A percentile compares a stretch with the other conserved stretches of the same genome.
phyloP scores from a whole-genome alignment of 306 rosid genomes.

The Pyrus bretschneideri region DNA sequence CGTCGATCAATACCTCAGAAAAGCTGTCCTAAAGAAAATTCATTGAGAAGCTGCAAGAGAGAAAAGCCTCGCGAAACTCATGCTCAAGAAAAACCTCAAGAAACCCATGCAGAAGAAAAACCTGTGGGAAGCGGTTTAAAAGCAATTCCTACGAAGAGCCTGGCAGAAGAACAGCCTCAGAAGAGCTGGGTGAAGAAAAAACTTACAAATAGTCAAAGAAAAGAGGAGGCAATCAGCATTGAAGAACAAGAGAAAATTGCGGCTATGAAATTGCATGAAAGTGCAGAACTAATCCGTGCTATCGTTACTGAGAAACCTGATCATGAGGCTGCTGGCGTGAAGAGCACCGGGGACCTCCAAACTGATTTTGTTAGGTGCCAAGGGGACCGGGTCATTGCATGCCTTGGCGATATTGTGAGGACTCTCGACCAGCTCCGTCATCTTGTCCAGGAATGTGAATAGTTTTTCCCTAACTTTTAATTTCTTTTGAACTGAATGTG shows the following conservation, averaged over 20 bases:
- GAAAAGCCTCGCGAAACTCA: conserved; percentile 1
- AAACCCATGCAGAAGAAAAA: conserved; percentile 1
- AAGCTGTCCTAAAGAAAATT: background rate
- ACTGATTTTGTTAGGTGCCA: conserved; percentile 23
- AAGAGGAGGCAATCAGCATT: background rate
- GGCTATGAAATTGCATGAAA: conserved; percentile 26
- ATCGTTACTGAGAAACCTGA: conserved; percentile 31
- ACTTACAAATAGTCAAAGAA: background rate
- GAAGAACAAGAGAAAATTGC: conserved; percentile 26
- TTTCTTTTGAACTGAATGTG: background rate
- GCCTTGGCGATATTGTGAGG: conserved; percentile 33
- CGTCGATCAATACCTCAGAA: conserved; percentile 9
- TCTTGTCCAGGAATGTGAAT: conserved; percentile 22
- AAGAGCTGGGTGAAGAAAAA: background rate
- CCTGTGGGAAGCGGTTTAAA: background rate
- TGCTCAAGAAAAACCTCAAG: conserved; percentile 1
- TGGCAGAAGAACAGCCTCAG: conserved; percentile 4
- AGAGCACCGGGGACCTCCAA: conserved; percentile 10
- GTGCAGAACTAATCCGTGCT: conserved; percentile 28
- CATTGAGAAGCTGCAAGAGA: background rate
- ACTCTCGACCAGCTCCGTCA: conserved; percentile 29
- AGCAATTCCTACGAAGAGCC: background rate
- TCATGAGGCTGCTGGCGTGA: conserved; percentile 6
- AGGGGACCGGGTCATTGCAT: conserved; percentile 39
- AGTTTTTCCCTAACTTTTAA: background rate